These are phyloP conservation scores for Carex littledalei DNA, from an alignment of 176 grass and related monocot species.

Conservation along the genomic window DNA sequence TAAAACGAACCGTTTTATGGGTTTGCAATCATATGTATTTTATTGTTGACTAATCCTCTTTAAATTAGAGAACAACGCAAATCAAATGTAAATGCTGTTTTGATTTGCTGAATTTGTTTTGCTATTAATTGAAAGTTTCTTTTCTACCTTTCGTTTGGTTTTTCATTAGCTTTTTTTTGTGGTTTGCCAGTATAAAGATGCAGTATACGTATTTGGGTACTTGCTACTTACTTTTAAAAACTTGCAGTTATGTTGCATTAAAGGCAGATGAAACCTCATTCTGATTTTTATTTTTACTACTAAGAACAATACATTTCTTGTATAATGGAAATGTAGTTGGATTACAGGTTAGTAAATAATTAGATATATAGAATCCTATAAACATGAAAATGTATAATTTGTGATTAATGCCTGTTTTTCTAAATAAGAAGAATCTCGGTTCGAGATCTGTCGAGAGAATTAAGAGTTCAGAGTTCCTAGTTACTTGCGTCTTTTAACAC, in stretches of 20 bases:
- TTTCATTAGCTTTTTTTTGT: neutral
- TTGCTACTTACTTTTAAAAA: neutral
- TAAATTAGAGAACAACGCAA: neutral
- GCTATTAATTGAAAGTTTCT: neutral
- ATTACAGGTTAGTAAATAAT: neutral
- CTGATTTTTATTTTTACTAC: neutral
- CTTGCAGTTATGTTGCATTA: neutral
- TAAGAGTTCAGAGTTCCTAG: neutral
- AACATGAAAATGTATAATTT: neutral
- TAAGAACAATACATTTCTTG: neutral
- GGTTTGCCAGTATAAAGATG: neutral
- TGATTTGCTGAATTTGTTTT: neutral
- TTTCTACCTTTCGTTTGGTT: neutral
- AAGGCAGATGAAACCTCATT: neutral
- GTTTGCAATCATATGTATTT: neutral
- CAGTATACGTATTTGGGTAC: neutral
- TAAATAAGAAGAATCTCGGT: neutral
- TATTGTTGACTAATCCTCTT: neutral
- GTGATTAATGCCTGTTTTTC: neutral
- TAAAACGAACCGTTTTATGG: neutral
- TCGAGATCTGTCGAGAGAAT: neutral
- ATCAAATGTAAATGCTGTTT: neutral
- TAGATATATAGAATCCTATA: neutral
- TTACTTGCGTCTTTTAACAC: neutral
- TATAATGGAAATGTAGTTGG: neutral